A percentile compares a stretch with the other conserved stretches of the same genome.
Evolutionary conservation across 305 asterid species (phyloP).

Genomic region (Coffea humblotiana): DNA sequence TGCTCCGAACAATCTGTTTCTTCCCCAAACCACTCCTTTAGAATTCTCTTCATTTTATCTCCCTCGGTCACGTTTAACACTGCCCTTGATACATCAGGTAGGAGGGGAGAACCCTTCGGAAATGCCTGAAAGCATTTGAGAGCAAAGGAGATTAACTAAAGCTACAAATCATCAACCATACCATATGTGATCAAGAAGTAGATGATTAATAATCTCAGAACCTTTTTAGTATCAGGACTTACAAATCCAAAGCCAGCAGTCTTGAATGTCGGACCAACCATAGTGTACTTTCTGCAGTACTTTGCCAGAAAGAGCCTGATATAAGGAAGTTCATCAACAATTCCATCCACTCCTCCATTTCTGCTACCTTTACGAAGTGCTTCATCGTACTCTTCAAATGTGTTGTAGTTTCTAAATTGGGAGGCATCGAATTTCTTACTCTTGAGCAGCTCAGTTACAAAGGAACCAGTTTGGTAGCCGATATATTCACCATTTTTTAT

Average conservation of each 20-base stretch:
- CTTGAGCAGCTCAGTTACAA: constrained; percentile 36
- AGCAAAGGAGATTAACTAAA: neutral
- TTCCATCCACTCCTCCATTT: constrained; percentile 55
- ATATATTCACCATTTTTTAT: constrained; percentile 36
- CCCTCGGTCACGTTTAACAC: constrained; percentile 46
- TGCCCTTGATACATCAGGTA: constrained; percentile 48
- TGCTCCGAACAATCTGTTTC: constrained; percentile 19
- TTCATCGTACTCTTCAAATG: constrained; percentile 36
- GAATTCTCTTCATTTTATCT: constrained; percentile 28
- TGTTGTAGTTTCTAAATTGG: constrained; percentile 29
- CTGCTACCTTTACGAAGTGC: constrained; percentile 49
- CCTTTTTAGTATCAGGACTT: constrained; percentile 7
- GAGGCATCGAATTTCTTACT: constrained; percentile 36
- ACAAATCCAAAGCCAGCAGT: constrained; percentile 65
- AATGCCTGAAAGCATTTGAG: constrained; percentile 42
- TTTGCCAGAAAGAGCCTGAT: constrained; percentile 41
- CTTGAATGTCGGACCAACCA: constrained; percentile 45
- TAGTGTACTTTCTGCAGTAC: constrained; percentile 47
- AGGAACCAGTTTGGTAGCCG: constrained; percentile 50
- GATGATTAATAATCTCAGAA: neutral
- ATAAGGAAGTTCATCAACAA: constrained; percentile 61
- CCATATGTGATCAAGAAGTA: neutral
- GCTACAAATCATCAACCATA: neutral
- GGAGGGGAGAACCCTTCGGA: constrained; percentile 48
- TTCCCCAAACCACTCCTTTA: constrained; percentile 29